Percentiles rank a stretch among this genome's conserved stretches.
Evolutionary conservation across 2,329 filamentous ascomycete species (phyloP).

Genomic region (Penicillium sp.): DNA sequence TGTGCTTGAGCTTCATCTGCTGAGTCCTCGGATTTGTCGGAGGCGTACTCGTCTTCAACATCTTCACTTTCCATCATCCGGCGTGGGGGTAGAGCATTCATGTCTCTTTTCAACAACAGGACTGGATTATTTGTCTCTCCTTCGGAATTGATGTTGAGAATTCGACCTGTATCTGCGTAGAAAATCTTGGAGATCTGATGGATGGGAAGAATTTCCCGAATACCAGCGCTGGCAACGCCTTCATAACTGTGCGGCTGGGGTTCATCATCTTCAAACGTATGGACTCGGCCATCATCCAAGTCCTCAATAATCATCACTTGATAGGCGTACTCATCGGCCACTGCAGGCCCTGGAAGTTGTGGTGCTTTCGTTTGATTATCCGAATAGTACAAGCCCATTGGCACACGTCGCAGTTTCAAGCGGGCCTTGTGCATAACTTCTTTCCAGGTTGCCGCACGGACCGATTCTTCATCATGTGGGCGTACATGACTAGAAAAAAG

Average conservation of each 20-base stretch:
- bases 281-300: conserved; percentile 69
- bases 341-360: conserved; percentile 43
- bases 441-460: conserved; percentile 80
- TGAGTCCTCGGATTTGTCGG: conserved; percentile 33
- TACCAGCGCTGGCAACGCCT: conserved; percentile 62
- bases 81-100: conserved; percentile 62
- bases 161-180: conserved; percentile 86
- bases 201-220: conserved; percentile 67
- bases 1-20: conserved; percentile 45
- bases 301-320: conserved; percentile 83
- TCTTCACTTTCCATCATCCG: conserved; percentile 56
- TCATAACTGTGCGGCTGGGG: conserved; percentile 60
- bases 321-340: conserved; percentile 70
- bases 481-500: conserved; percentile 79
- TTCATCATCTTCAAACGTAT: conserved; percentile 64
- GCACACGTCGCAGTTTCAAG: conserved; percentile 75
- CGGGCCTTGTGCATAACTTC: conserved; percentile 93
- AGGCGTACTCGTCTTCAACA: conserved; percentile 32
- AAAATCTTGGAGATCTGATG: conserved; percentile 86
- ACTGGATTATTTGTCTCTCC: conserved; percentile 72
- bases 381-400: conserved; percentile 50
- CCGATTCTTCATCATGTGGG: conserved; percentile 56
- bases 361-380: conserved; percentile 12
- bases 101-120: conserved; percentile 71
- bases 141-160: conserved; percentile 76